phyloP scores from a whole-genome alignment of 1,139 yeast genomes.

The Yamadazyma kanchanaburiensis region DNA sequence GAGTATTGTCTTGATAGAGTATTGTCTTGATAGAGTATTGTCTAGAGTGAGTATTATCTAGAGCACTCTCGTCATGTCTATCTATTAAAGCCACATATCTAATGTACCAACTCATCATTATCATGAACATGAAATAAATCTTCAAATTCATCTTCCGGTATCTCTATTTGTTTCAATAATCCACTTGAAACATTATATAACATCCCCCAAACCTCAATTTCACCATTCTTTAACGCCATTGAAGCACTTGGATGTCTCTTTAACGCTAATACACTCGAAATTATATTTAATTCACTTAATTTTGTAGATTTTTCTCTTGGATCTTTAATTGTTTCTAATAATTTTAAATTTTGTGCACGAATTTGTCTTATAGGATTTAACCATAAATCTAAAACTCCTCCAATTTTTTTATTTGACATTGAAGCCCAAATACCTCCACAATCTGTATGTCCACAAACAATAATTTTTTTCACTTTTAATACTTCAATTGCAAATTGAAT shows the following conservation, averaged over 20 bases:
- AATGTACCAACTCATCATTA: slow-evolving; percentile 24
- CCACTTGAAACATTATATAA: slow-evolving; percentile 87
- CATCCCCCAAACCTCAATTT: slow-evolving; percentile 85
- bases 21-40: too few species aligned
- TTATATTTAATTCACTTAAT: slow-evolving; percentile 78
- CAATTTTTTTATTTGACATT: slow-evolving; percentile 62
- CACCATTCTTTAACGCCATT: slow-evolving; percentile 64
- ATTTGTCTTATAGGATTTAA: slow-evolving; percentile 70
- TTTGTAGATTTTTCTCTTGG: slow-evolving; percentile 60
- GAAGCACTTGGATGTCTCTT: slow-evolving; percentile 74
- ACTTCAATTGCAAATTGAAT: slow-evolving; percentile 90
- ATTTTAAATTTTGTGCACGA: slow-evolving; percentile 53
- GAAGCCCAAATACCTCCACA: slow-evolving; percentile 97
- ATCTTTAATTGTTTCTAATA: slow-evolving; percentile 38
- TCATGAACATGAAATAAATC: slow-evolving; percentile 50
- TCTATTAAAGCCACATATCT: neutral
- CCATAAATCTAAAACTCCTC: slow-evolving; percentile 79
- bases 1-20: too few species aligned
- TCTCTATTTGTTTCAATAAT: slow-evolving; percentile 50
- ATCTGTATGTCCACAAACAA: slow-evolving; percentile 97
- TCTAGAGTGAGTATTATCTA: too few species aligned
- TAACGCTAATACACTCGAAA: slow-evolving; percentile 54
- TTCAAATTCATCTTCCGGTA: slow-evolving; percentile 50
- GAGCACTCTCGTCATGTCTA: neutral
- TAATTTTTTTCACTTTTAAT: slow-evolving; percentile 74